A percentile compares a stretch with the other conserved stretches of the same genome.
Conservation (phyloP, 2,329 filamentous ascomycete genomes). For the Fusarium heterosporum region DNA sequence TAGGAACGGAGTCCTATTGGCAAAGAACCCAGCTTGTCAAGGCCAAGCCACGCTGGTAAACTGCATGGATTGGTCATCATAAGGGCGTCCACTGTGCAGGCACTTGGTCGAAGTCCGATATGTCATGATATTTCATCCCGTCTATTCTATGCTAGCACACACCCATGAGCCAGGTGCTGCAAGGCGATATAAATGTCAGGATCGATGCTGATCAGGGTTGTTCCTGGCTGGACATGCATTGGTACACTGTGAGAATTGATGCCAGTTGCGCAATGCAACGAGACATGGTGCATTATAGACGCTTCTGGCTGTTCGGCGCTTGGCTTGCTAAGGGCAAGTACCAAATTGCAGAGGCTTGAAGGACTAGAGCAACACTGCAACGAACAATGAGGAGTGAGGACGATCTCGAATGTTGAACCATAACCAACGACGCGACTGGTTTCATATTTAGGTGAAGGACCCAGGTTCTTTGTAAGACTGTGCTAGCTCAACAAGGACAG, state of each 20-base stretch:
- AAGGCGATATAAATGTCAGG: conserved; percentile 10
- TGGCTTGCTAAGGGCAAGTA: conserved; percentile 18
- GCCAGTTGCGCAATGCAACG: neutral
- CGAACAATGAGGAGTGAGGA: conserved; percentile 7
- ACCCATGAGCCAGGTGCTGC: conserved; percentile 1
- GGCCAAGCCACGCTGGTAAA: neutral
- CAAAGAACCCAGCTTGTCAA: neutral
- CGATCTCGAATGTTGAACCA: conserved; percentile 36
- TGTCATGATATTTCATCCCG: conserved; percentile 5
- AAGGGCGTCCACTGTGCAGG: neutral
- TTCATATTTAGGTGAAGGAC: conserved; percentile 48
- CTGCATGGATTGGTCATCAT: neutral
- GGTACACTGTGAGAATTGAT: neutral
- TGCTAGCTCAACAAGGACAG: conserved; percentile 22
- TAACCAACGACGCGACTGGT: conserved; percentile 37
- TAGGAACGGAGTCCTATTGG: neutral
- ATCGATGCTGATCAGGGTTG: conserved; percentile 5
- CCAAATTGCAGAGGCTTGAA: conserved; percentile 15
- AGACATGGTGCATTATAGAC: neutral
- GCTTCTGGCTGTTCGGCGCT: conserved; percentile 14
- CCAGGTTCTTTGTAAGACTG: conserved; percentile 29
- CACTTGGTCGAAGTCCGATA: neutral
- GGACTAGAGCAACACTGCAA: conserved; percentile 4
- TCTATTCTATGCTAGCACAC: conserved; percentile 7
- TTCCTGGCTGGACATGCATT: conserved; percentile 3